These are phyloP conservation scores for Collariella sp. DNA, from an alignment of 495 filamentous ascomycete species.

Conservation along the genomic window DNA sequence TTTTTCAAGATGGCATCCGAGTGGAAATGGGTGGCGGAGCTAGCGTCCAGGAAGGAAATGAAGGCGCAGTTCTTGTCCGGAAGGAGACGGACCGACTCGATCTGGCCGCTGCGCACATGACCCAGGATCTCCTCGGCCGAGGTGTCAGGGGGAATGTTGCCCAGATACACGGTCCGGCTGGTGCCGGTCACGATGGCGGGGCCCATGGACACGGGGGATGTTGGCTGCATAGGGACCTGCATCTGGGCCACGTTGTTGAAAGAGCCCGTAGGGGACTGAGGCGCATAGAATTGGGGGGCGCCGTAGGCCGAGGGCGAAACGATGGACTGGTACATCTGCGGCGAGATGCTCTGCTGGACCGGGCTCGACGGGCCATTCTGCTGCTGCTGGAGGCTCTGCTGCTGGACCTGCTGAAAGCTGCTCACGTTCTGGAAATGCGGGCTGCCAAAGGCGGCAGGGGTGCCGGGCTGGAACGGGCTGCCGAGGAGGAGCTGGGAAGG, in stretches of 20 bases:
- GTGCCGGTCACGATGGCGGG: constrained; percentile 80
- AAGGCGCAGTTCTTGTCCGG: constrained; percentile 99
- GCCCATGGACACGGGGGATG: constrained; percentile 61
- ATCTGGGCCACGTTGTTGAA: constrained; percentile 55
- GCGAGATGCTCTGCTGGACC: constrained; percentile 50
- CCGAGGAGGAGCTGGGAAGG: constrained; percentile 91
- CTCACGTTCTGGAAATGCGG: constrained; percentile 83
- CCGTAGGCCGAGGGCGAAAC: constrained; percentile 68
- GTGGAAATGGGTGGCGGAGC: constrained; percentile 96
- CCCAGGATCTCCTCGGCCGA: constrained; percentile 94
- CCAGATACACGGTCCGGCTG: constrained; percentile 92
- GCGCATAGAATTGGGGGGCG: constrained; percentile 63
- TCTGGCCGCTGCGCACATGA: constrained; percentile 94
- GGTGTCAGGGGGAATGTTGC: constrained; percentile 97
- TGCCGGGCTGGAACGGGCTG: constrained; percentile 93
- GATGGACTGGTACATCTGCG: constrained; percentile 68
- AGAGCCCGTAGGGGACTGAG: constrained; percentile 78
- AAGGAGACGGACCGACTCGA: constrained; percentile 91
- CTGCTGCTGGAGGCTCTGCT: constrained; percentile 53
- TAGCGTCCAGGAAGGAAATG: constrained; percentile 95
- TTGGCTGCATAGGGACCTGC: constrained; percentile 40
- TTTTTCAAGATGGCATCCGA: constrained; percentile 99
- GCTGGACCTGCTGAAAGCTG: constrained; percentile 62
- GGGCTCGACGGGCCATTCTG: constrained; percentile 42
- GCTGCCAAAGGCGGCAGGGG: constrained; percentile 77